phyloP scores from a whole-genome alignment of 139 green algal species.

The Dunaliella sp. region DNA sequence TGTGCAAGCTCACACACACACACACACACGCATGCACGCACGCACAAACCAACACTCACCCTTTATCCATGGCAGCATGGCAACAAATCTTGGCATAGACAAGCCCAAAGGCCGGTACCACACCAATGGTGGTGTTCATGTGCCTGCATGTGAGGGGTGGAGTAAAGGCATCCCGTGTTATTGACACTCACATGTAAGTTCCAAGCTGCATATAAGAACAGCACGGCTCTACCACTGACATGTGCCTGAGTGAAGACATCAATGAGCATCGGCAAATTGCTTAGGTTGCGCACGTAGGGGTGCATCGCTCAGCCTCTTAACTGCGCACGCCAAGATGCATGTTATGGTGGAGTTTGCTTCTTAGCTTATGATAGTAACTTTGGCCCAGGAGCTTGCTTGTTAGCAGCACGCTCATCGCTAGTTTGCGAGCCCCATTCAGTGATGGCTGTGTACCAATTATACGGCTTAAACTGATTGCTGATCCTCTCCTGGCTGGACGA shows the following conservation, averaged over 20 bases:
- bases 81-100: not conserved
- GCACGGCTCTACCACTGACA: too few species aligned
- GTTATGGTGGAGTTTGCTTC: too few species aligned
- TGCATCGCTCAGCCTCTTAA: not conserved
- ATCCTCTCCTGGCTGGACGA: too few species aligned
- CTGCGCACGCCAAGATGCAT: not conserved
- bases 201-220: not conserved
- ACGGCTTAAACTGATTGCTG: not conserved
- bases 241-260: too few species aligned
- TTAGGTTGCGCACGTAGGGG: not conserved
- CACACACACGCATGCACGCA: too few species aligned
- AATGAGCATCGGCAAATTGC: too few species aligned
- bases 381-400: too few species aligned
- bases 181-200: not conserved
- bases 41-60: constrained; percentile 7
- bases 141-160: not conserved
- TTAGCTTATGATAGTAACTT: too few species aligned
- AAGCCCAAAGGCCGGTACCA: not conserved
- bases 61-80: constrained; percentile 3
- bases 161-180: not conserved
- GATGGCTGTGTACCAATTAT: not conserved
- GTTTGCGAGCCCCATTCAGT: too few species aligned
- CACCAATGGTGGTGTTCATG: not conserved
- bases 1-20: too few species aligned
- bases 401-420: too few species aligned